Conservation (phyloP, 805 yeast genomes). For the Zygotorulaspora danielsina region DNA sequence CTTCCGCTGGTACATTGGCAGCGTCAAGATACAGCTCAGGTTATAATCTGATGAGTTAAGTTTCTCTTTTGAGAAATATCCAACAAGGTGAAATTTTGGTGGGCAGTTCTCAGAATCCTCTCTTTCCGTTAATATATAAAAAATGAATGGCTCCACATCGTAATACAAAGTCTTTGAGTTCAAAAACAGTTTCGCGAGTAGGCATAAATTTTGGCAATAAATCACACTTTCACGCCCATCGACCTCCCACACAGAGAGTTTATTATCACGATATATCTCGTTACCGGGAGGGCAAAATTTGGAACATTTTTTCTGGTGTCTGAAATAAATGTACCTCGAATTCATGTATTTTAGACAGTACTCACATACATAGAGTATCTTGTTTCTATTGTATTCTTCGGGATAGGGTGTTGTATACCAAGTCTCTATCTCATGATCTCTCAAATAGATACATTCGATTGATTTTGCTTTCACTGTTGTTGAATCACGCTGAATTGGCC, state of each 20-base stretch:
- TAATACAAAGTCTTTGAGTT: conserved; percentile 89
- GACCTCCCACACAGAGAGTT: conserved; percentile 77
- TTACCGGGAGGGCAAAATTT: conserved; percentile 75
- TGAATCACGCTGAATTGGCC: conserved; percentile 14
- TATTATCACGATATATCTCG: conserved; percentile 73
- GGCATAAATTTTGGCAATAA: conserved; percentile 86
- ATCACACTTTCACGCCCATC: conserved; percentile 81
- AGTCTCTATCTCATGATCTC: conserved; percentile 71
- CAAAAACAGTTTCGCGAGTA: conserved; percentile 81
- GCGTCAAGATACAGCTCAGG: conserved; percentile 83
- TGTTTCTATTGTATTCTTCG: conserved; percentile 64
- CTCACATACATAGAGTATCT: conserved; percentile 72
- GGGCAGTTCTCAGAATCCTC: conserved; percentile 38
- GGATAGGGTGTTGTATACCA: conserved; percentile 96
- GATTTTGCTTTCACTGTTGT: conserved; percentile 36
- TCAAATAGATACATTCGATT: conserved; percentile 63
- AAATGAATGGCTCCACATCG: conserved; percentile 93
- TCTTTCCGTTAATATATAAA: conserved; percentile 75
- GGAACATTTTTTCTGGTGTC: conserved; percentile 76
- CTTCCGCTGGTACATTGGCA: conserved; percentile 80
- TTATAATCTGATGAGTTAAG: conserved; percentile 72
- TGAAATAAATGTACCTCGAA: conserved; percentile 56
- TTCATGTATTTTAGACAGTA: conserved; percentile 76
- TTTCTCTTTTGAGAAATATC: conserved; percentile 88
- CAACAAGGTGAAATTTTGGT: conserved; percentile 70